A percentile compares a stretch with the other conserved stretches of the same genome.
phyloP scores from a whole-genome alignment of 345 rosid species.

The Hypericum androsaemum region DNA sequence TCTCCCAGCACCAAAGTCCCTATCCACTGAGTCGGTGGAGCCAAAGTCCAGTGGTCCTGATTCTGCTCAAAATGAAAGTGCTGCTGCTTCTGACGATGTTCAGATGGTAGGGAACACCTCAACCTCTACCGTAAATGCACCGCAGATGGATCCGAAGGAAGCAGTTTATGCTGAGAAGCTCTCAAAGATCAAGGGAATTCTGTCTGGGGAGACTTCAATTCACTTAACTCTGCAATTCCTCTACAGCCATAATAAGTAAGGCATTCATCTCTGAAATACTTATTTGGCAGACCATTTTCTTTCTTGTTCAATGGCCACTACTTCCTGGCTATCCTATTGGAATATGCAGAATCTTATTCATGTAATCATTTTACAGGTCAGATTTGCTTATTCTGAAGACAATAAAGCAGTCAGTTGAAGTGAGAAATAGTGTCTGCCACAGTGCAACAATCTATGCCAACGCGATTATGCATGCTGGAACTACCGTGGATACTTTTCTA shows the following conservation, averaged over 20 bases:
- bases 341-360: conserved; percentile 3
- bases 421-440: conserved; percentile 98
- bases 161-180: conserved; percentile 68
- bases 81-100: conserved; percentile 53
- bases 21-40: conserved; percentile 41
- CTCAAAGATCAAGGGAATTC: conserved; percentile 71
- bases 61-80: conserved; percentile 41
- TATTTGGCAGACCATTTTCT: not conserved
- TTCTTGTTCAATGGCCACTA: not conserved
- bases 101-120: conserved; percentile 74
- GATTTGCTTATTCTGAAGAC: conserved; percentile 91
- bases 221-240: conserved; percentile 86
- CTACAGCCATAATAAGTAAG: conserved; percentile 91
- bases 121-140: conserved; percentile 29
- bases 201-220: conserved; percentile 94
- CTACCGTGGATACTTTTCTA: conserved; percentile 95
- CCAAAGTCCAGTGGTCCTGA: conserved; percentile 35
- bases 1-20: conserved; percentile 60
- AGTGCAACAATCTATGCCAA: conserved; percentile 98
- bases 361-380: conserved; percentile 45
- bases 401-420: conserved; percentile 95
- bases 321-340: not conserved
- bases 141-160: conserved; percentile 54
- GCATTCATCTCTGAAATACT: not conserved
- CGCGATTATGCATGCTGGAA: conserved; percentile 99